These are phyloP conservation scores for Xylaria curta DNA, from an alignment of 495 filamentous ascomycete species.

Conservation along the genomic window DNA sequence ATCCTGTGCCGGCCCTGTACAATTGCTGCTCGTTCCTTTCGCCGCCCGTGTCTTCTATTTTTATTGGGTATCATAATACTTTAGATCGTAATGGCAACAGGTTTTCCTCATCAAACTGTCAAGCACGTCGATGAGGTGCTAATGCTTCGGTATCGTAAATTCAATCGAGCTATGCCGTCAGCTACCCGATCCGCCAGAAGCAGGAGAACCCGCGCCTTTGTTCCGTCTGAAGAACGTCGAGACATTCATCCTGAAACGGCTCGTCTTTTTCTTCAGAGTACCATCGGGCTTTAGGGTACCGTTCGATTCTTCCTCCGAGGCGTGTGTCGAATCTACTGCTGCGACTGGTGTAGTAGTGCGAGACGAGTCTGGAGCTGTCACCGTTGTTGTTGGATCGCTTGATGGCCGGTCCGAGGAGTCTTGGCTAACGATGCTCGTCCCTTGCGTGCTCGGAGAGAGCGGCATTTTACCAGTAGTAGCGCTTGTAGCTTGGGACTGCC, in stretches of 20 bases:
- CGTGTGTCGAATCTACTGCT: slow-evolving; percentile 28
- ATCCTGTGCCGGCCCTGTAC: slow-evolving; percentile 25
- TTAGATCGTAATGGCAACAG: slow-evolving; percentile 25
- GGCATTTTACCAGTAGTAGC: slow-evolving; percentile 63
- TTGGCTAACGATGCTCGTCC: slow-evolving; percentile 61
- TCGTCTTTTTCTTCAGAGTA: slow-evolving; percentile 55
- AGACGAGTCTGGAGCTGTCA: slow-evolving; percentile 46
- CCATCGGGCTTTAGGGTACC: slow-evolving; percentile 41
- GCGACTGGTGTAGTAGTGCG: slow-evolving; percentile 30
- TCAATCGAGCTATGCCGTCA: background rate
- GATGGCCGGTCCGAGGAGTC: slow-evolving; percentile 53
- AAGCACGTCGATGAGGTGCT: slow-evolving; percentile 20
- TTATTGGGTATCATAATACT: slow-evolving; percentile 30
- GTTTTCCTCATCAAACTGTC: slow-evolving; percentile 20
- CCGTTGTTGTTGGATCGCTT: slow-evolving; percentile 46
- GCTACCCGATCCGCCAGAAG: slow-evolving; percentile 35
- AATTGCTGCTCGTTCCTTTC: slow-evolving; percentile 26
- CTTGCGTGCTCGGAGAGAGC: slow-evolving; percentile 63
- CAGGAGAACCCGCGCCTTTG: slow-evolving; percentile 50
- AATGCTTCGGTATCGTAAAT: slow-evolving; percentile 8
- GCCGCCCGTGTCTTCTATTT: slow-evolving; percentile 23
- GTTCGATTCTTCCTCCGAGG: slow-evolving; percentile 40
- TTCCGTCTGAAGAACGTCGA: slow-evolving; percentile 52
- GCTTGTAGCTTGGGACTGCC: slow-evolving; percentile 61
- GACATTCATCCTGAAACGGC: slow-evolving; percentile 54